Conservation (phyloP, 192 early-diverging fungal species). For the Mortierella hygrophila region DNA sequence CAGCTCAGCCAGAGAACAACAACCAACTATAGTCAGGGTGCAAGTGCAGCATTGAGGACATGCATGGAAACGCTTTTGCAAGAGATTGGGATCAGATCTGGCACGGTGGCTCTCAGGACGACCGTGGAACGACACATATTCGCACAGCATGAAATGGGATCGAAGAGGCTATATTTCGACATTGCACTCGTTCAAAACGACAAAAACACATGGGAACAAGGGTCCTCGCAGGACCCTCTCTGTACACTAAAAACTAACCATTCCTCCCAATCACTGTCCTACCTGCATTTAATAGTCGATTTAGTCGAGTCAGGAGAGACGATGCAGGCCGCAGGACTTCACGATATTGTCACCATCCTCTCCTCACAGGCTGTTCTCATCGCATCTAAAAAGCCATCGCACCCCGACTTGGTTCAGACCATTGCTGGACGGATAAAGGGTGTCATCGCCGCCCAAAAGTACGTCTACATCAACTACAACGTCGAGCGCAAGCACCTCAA, state of each 20-base stretch:
- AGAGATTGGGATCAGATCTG: too few species aligned
- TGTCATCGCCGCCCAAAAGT: constrained; percentile 89
- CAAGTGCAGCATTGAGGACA: background rate
- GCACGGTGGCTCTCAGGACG: too few species aligned
- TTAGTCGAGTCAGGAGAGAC: constrained; percentile 93
- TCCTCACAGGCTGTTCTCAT: constrained; percentile 92
- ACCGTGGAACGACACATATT: too few species aligned
- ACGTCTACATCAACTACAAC: constrained; percentile 94
- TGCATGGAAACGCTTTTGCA: too few species aligned
- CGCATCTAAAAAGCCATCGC: constrained; percentile 80
- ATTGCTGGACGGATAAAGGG: constrained; percentile 91
- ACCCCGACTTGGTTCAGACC: constrained; percentile 82
- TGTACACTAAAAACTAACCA: background rate
- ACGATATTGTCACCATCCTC: constrained; percentile 87
- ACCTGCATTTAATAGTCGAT: constrained; percentile 20
- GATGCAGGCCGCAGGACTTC: constrained; percentile 98
- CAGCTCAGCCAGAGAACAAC: background rate
- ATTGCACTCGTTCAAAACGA: too few species aligned
- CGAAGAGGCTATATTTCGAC: too few species aligned
- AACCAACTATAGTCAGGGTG: background rate
- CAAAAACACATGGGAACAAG: too few species aligned
- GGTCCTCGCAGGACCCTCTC: background rate
- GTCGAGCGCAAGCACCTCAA: constrained; percentile 75
- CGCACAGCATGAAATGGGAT: too few species aligned
- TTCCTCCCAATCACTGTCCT: background rate